These are phyloP conservation scores for Didymella pomorum DNA, from an alignment of 2,329 filamentous ascomycete species.

Conservation along the genomic window DNA sequence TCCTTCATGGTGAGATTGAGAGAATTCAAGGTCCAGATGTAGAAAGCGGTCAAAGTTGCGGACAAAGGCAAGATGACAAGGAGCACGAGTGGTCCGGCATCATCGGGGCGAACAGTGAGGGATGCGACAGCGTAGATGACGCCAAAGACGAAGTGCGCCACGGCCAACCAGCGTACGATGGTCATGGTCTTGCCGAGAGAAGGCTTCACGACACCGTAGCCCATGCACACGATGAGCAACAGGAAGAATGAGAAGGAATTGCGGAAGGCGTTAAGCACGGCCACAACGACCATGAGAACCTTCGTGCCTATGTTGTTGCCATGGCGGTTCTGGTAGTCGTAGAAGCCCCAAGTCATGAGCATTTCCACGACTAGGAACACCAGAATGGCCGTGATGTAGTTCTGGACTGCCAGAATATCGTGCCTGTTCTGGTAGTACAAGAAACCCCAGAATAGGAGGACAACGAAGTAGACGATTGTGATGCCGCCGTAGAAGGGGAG, in stretches of 20 bases:
- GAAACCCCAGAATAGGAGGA: constrained; percentile 90
- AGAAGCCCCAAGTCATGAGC: constrained; percentile 98
- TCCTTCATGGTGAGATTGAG: constrained; percentile 96
- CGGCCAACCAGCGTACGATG: constrained; percentile 87
- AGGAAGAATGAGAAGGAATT: constrained; percentile 99
- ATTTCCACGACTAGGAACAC: constrained; percentile 95
- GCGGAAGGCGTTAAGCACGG: constrained; percentile 87
- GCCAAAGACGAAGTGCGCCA: constrained; percentile 93
- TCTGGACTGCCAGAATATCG: constrained; percentile 96
- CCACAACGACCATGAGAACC: constrained; percentile 88
- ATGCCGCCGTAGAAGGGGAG: constrained; percentile 96
- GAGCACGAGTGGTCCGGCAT: constrained; percentile 86
- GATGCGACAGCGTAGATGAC: constrained; percentile 92
- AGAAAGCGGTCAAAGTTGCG: constrained; percentile 92
- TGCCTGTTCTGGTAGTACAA: constrained; percentile 92
- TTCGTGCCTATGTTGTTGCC: constrained; percentile 85
- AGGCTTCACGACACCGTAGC: constrained; percentile 96
- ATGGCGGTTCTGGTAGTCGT: constrained; percentile 92
- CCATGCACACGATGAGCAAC: constrained; percentile 98
- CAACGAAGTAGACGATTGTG: constrained; percentile 89
- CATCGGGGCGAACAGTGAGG: constrained; percentile 86
- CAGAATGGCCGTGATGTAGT: constrained; percentile 97
- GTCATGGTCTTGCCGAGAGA: constrained; percentile 93
- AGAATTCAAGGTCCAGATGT: constrained; percentile 98
- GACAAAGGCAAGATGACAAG: constrained; percentile 93